Base-by-base conservation (phyloP, 2,329 filamentous ascomycete genomes). In the Claviceps citrina region DNA sequence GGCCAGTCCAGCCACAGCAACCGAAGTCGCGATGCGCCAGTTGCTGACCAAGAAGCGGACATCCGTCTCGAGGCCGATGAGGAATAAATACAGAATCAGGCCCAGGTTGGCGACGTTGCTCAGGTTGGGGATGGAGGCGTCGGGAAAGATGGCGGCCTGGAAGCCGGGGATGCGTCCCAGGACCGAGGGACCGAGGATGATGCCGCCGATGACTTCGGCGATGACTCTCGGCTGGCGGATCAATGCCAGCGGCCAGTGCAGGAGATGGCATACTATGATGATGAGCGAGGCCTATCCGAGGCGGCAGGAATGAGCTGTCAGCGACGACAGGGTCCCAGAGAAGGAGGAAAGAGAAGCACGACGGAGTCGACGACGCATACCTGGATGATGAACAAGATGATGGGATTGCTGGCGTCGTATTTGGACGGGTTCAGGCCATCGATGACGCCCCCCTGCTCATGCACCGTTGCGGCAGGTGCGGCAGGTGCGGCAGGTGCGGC, bases 21-120 rank as follows among this genome's bases (percentile, higher is more conserved):
- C 86, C 49, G 76, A 81, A 15, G 81, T 58, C 0, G 86, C 85
- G 4, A 86, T 68, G 34, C 73, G 75, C 85, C 85, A 93, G 54
- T 93, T 93, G 51, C 71, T 76, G 22, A 78, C 60, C 44, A 93
- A 71, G 51, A 85, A 77, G 31, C 81, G 72, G 31, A 93, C 65
- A 53, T 94, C 84, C 33, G 87, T 84, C 62, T 94, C 86, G 3
- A 94, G 68, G 2, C 84, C 86, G 19, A 93, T 84, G 43, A 93
- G 68, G 60, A 94, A 94, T 27, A 94, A 66, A 55, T 91, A 93
- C 7, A 94, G 67, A 12, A 93, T 73, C 39, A 94, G 65, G 5
- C 86, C 86, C 3, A 94, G 61, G 49, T 91, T 93, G 33, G 86
- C 85, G 33, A 84, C 82, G 40, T 87, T 71, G 49, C 66, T 78